Evolutionary conservation across 2,329 filamentous ascomycete species (phyloP).

Genomic region (Ophiostoma fasciatum): DNA sequence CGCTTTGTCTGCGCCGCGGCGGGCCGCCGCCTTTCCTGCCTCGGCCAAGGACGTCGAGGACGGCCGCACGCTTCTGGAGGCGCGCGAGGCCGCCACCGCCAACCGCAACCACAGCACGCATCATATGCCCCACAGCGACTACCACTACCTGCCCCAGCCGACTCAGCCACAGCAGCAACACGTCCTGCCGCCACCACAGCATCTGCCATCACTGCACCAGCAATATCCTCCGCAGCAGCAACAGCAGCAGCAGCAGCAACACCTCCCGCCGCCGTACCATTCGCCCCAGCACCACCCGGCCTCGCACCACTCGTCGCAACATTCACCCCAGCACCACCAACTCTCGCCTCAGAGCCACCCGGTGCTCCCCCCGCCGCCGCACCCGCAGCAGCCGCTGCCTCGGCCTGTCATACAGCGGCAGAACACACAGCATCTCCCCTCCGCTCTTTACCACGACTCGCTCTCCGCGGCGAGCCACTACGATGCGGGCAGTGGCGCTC

Average conservation of each 20-base stretch:
- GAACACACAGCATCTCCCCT: conserved; percentile 1
- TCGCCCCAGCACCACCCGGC: conserved; percentile 2
- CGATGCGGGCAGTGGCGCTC: neutral
- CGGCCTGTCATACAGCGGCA: neutral
- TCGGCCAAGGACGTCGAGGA: conserved; percentile 41
- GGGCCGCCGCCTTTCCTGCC: conserved; percentile 13
- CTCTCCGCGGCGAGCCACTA: neutral
- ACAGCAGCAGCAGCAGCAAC: conserved; percentile 2
- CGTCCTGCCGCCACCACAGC: too few species aligned
- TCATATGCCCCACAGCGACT: neutral
- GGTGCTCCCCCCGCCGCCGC: conserved; percentile 6
- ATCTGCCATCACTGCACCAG: too few species aligned
- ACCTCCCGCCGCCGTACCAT: neutral
- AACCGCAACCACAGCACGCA: conserved; percentile 6
- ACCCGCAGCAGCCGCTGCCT: conserved; percentile 2
- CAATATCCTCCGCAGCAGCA: too few species aligned
- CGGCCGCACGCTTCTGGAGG: conserved; percentile 39
- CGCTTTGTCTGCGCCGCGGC: neutral
- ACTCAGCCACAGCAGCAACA: too few species aligned
- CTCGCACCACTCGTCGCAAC: neutral
- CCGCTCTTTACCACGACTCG: conserved; percentile 5
- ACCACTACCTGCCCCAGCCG: too few species aligned
- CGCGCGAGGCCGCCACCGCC: conserved; percentile 28
- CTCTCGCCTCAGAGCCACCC: neutral
- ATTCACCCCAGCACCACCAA: conserved; percentile 1